Evolutionary conservation across 179 eudicot genomes (phyloP).

Genomic region (Beta corolliflora): DNA sequence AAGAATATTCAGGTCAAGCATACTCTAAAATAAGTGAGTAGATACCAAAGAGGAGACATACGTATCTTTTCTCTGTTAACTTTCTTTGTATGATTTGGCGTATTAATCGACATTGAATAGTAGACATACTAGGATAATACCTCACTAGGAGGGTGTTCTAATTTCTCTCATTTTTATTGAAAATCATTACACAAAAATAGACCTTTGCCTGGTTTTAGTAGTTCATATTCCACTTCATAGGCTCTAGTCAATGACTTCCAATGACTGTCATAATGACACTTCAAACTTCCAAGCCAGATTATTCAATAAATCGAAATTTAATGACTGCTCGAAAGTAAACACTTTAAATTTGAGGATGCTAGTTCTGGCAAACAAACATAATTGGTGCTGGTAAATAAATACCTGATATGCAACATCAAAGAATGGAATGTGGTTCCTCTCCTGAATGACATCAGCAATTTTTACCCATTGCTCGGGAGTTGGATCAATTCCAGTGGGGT

Average conservation of each 20-base stretch:
- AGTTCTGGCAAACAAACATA: not conserved
- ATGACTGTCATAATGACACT: not conserved
- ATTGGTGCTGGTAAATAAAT: constrained; percentile 12
- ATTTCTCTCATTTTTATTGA: not conserved
- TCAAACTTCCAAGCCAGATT: not conserved
- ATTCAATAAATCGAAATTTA: not conserved
- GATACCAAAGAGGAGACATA: not conserved
- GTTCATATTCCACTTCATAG: not conserved
- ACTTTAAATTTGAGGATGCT: not conserved
- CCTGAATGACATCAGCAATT: constrained; percentile 87
- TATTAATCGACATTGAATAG: not conserved
- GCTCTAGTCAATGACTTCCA: not conserved
- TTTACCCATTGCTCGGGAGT: constrained; percentile 86
- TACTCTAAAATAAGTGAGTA: not conserved
- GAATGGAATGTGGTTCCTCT: constrained; percentile 86
- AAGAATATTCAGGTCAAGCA: not conserved
- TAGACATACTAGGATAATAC: not conserved
- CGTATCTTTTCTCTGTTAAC: not conserved
- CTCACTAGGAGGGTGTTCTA: not conserved
- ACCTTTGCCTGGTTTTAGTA: not conserved
- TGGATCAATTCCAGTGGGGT: constrained; percentile 98
- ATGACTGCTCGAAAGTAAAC: not conserved
- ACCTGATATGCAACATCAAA: constrained; percentile 99
- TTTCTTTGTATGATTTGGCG: not conserved
- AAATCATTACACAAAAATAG: not conserved